Base-by-base conservation (phyloP, 305 asterid species). In the Ilex paraguariensis region DNA sequence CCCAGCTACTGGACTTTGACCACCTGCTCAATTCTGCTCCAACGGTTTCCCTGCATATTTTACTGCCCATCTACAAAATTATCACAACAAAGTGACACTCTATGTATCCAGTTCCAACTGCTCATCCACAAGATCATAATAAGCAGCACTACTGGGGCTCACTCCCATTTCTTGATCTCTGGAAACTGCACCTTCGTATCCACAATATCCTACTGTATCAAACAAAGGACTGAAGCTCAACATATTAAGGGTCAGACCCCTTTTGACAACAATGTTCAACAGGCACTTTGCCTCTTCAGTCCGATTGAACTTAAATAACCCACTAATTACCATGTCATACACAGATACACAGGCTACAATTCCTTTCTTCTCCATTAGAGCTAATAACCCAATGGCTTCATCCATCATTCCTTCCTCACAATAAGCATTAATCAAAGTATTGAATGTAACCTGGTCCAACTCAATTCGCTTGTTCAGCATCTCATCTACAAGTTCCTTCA, bases 361-460 rank as follows among this genome's bases (percentile, higher is more conserved):
- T 39, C 74, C 75, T 69, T 59, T 76, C 70, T 61, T 53, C 65
- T 68, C 75, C 75, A 68, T 76, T 57, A 62, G 17, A 31, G 53
- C 54, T 31, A 66, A 52, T 21, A 69, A 17, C 17, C 30, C 31
- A 56, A 62, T 57, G 10, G 73, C 81, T 65, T 72, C 78, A 62
- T 58, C 61, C 7, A 69, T 36, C 73, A 54, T 63, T 46, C 57
- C 62, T 12, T 57, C 63, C 14, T 39, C 54, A 63, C 67, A 65
- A 65, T 66, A 76, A 13, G 72, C 61, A 40, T 60, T 52, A 32
- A 72, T 69, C 54, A 72, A 48, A 44, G 54, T 44, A 54, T 66
- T 32, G 13, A 61, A 62, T 57, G 49, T 54, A 61, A 51, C 68
- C 50, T 15, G 21, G 56, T 61, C 71, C 63, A 70, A 45, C 62